These are phyloP conservation scores for Odontarrhena argentea DNA, from an alignment of 345 rosid species.

Conservation along the genomic window DNA sequence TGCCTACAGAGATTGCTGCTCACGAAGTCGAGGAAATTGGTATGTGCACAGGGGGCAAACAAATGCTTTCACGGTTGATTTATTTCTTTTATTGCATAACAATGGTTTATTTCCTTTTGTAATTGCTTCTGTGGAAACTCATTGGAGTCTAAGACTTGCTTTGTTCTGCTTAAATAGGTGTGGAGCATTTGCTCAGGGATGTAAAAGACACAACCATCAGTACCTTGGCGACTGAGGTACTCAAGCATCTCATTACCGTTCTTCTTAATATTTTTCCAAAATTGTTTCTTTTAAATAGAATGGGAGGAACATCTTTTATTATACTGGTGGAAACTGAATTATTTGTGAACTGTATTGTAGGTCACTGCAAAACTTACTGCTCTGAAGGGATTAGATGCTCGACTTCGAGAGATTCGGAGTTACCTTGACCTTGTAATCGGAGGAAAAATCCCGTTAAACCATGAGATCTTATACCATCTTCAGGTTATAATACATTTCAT, in stretches of 20 bases:
- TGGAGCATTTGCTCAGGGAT: slow-evolving; percentile 46
- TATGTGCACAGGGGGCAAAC: slow-evolving; percentile 37
- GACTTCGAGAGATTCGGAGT: slow-evolving; percentile 60
- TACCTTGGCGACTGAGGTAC: slow-evolving; percentile 55
- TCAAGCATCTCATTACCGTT: not conserved
- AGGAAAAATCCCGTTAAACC: slow-evolving; percentile 71
- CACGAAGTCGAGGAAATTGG: slow-evolving; percentile 94
- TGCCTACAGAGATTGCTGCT: slow-evolving; percentile 80
- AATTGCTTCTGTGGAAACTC: not conserved
- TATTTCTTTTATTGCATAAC: slow-evolving; percentile 15
- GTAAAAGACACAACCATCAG: slow-evolving; percentile 45
- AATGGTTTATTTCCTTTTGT: not conserved
- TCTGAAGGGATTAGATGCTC: slow-evolving; percentile 80
- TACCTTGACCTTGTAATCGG: slow-evolving; percentile 81
- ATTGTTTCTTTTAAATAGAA: not conserved
- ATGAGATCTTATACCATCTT: slow-evolving; percentile 77
- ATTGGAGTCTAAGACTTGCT: not conserved
- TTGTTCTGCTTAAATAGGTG: slow-evolving; percentile 48
- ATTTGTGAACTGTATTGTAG: slow-evolving; percentile 39
- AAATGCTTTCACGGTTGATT: not conserved
- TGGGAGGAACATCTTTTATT: not conserved
- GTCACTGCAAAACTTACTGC: slow-evolving; percentile 76
- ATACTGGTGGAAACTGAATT: slow-evolving; percentile 17
- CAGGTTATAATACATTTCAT: slow-evolving; percentile 49
- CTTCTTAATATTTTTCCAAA: not conserved